phyloP scores from a whole-genome alignment of 495 filamentous ascomycete genomes.

The Podospora appendiculata region DNA sequence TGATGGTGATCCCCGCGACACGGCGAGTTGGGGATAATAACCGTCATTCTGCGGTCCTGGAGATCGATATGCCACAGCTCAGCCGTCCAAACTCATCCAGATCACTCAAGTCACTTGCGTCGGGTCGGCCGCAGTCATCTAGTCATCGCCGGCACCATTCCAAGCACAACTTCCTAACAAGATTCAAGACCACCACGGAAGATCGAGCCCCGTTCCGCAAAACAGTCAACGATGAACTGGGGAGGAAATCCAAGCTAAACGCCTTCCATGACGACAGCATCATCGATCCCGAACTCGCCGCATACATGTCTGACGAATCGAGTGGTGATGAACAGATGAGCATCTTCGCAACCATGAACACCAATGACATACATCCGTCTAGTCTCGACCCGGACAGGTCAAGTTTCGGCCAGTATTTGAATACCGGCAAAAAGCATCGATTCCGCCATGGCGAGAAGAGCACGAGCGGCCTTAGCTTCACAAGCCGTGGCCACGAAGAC shows the following conservation, averaged over 20 bases:
- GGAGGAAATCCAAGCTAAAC: conserved; percentile 58
- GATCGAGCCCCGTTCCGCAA: conserved; percentile 89
- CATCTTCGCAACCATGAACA: conserved; percentile 65
- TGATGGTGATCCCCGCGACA: conserved; percentile 86
- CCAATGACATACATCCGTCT: conserved; percentile 31
- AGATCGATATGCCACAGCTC: conserved; percentile 63
- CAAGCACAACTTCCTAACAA: conserved; percentile 68
- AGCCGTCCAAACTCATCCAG: conserved; percentile 82
- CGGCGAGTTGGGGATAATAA: conserved; percentile 76
- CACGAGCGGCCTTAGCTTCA: conserved; percentile 51
- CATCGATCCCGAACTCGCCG: conserved; percentile 91
- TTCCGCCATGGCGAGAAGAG: conserved; percentile 66
- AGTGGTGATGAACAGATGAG: conserved; percentile 89
- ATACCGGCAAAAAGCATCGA: conserved; percentile 63
- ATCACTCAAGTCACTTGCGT: conserved; percentile 74
- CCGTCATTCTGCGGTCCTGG: conserved; percentile 78
- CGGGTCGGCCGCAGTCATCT: conserved; percentile 61
- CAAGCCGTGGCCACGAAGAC: conserved; percentile 45
- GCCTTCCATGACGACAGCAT: conserved; percentile 97
- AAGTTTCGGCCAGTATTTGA: conserved; percentile 45
- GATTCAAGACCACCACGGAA: conserved; percentile 41
- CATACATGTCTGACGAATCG: conserved; percentile 91
- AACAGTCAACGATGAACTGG: conserved; percentile 54
- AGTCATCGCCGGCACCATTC: conserved; percentile 80
- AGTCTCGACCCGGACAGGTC: conserved; percentile 41